Conservation (phyloP, 2,329 filamentous ascomycete species). For the Colletotrichum sp. region DNA sequence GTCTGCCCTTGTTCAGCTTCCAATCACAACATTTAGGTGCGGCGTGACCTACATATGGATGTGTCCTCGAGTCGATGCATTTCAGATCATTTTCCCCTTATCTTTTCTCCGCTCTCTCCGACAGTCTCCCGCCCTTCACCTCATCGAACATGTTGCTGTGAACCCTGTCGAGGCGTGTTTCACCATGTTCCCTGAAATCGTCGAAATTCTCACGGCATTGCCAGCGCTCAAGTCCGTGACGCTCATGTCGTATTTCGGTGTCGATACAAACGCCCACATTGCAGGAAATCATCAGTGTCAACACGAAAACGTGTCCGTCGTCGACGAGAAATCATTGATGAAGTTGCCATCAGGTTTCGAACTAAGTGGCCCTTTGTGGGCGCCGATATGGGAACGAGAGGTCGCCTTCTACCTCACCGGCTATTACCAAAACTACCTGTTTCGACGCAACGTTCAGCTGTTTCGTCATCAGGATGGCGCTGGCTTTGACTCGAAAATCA, state of each 20-base stretch:
- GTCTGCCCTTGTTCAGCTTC: background rate
- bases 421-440: background rate
- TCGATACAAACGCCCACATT: background rate
- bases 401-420: background rate
- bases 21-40: background rate
- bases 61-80: background rate
- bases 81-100: background rate
- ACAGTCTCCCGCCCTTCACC: background rate
- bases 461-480: background rate
- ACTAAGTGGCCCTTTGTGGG: background rate
- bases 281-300: fast-evolving
- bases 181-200: background rate
- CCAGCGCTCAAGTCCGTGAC: background rate
- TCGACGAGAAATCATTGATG: background rate
- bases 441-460: background rate
- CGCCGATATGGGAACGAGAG: background rate
- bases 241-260: background rate
- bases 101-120: background rate
- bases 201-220: background rate
- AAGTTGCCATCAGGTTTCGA: background rate
- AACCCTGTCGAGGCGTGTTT: background rate
- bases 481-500: background rate
- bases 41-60: background rate
- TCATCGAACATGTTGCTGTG: background rate
- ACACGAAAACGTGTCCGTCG: background rate